Evolutionary conservation across 257 asterid genomes (phyloP).

Genomic region (Primulina eburnea): DNA sequence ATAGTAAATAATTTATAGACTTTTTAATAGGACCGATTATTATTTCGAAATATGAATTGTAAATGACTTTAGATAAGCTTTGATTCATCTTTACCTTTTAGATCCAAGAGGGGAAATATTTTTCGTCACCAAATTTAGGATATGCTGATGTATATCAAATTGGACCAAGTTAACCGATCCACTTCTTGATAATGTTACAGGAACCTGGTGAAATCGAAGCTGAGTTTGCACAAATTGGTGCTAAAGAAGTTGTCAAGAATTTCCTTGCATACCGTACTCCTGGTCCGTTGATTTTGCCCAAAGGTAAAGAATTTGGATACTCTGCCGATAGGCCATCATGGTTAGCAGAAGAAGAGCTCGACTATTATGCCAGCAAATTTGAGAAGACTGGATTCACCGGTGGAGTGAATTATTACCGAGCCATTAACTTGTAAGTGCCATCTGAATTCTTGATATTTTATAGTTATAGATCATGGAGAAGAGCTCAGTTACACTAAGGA

Average conservation of each 20-base stretch:
- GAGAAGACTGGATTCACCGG: conserved; percentile 30
- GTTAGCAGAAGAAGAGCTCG: conserved; percentile 31
- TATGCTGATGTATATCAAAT: background rate
- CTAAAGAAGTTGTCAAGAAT: conserved; percentile 39
- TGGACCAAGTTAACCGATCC: background rate
- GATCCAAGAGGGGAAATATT: background rate
- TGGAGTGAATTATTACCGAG: conserved; percentile 34
- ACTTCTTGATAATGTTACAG: conserved; percentile 25
- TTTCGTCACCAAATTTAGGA: background rate
- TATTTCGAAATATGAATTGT: background rate
- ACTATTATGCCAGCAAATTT: conserved; percentile 25
- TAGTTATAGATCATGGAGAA: background rate
- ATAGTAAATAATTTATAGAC: too few relatives aligned
- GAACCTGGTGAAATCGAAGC: conserved; percentile 57
- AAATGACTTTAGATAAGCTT: background rate
- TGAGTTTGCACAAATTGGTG: conserved; percentile 50
- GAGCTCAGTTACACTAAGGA: background rate
- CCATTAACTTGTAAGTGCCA: conserved; percentile 22
- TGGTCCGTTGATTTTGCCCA: conserved; percentile 50
- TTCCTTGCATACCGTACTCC: conserved; percentile 43
- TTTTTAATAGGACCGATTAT: background rate
- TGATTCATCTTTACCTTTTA: too few relatives aligned
- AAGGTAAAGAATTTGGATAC: conserved; percentile 31
- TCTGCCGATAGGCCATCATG: conserved; percentile 23
- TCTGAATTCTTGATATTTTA: background rate